phyloP scores from a whole-genome alignment of 805 yeast species.

The Yamadazyma tumulicola region DNA sequence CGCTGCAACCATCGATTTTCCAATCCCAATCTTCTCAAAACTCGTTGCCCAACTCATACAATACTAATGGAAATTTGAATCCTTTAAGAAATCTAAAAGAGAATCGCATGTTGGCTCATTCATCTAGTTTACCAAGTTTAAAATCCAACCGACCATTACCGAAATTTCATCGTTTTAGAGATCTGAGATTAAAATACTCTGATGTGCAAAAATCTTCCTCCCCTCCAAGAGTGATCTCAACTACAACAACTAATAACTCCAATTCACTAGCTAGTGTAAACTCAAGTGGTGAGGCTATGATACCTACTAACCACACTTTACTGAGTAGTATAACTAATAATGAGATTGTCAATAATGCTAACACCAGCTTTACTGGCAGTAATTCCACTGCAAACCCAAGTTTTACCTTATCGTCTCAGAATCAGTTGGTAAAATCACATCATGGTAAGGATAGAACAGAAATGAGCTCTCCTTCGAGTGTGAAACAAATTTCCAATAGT shows the following conservation, averaged over 20 bases:
- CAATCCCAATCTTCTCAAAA: neutral
- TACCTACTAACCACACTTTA: too few relatives aligned
- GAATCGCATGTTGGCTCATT: conserved; percentile 20
- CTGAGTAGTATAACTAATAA: too few relatives aligned
- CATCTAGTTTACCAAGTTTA: conserved; percentile 25
- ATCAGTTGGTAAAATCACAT: too few relatives aligned
- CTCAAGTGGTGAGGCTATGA: too few relatives aligned
- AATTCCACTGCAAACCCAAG: neutral
- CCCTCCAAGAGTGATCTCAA: conserved; percentile 9
- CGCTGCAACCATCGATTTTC: conserved; percentile 4
- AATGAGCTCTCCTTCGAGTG: conserved; percentile 11
- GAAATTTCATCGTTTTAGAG: conserved; percentile 10
- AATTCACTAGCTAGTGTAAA: neutral
- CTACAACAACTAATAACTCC: neutral
- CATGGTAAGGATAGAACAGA: conserved; percentile 11
- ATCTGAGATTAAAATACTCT: conserved; percentile 8
- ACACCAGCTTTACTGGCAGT: too few relatives aligned
- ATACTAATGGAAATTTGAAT: too few relatives aligned
- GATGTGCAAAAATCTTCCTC: conserved; percentile 10
- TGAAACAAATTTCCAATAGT: conserved; percentile 17
- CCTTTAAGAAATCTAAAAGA: too few relatives aligned
- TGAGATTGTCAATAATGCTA: too few relatives aligned
- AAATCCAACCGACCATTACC: conserved; percentile 9
- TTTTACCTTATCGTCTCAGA: neutral
- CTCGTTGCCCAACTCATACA: too few relatives aligned